These are phyloP conservation scores for Mycena metata DNA, from an alignment of 768 basidiomycete species.

Conservation along the genomic window DNA sequence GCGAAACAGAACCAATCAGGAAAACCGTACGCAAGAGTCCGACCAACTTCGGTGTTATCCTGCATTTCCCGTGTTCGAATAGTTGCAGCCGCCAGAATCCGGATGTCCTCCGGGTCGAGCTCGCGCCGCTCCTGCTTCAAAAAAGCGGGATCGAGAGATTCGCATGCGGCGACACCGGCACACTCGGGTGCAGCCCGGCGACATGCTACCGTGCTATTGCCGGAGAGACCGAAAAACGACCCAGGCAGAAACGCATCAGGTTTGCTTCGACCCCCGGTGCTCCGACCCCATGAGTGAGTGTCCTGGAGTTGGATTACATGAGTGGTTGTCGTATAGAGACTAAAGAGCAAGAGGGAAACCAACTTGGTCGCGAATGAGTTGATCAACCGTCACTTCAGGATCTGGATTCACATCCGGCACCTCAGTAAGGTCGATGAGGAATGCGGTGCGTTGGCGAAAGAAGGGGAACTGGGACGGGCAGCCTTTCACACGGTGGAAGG, in stretches of 20 bases:
- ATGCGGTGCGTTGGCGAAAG: no score
- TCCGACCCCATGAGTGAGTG: conserved; percentile 21
- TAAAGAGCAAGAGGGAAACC: not conserved
- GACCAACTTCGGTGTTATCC: no score
- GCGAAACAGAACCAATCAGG: no score
- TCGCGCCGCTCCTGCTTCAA: no score
- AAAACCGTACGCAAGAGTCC: no score
- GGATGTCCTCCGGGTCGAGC: no score
- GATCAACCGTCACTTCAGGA: conserved; percentile 16
- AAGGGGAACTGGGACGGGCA: no score
- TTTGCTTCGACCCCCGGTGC: not conserved
- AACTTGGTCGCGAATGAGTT: conserved; percentile 22
- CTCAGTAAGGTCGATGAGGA: conserved; percentile 15
- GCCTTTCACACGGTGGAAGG: no score
- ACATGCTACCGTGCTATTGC: conserved; percentile 13
- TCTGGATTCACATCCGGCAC: not conserved
- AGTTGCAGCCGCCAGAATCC: no score
- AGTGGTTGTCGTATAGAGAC: not conserved
- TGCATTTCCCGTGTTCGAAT: no score
- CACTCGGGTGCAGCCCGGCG: conserved; percentile 19
- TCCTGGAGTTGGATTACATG: conserved; percentile 2
- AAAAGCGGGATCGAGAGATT: no score
- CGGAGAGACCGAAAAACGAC: conserved; percentile 16
- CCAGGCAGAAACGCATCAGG: conserved; percentile 12
- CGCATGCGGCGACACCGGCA: no score